phyloP scores from a whole-genome alignment of 2,329 filamentous ascomycete species.

The Neofusicoccum kwambonambiense region DNA sequence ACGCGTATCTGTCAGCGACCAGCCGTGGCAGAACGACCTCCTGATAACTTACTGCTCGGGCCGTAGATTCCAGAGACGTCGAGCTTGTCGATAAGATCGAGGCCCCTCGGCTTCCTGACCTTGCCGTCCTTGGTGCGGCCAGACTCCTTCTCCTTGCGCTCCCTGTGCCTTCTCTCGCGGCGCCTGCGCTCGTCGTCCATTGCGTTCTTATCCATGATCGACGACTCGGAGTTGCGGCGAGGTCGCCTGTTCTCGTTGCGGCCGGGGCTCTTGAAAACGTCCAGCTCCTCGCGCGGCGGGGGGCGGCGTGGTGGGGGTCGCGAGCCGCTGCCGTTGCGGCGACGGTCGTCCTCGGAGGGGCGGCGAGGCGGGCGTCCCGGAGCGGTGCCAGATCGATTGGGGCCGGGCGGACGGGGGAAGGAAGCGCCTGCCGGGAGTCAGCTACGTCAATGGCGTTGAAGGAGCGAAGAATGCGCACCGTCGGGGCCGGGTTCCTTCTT shows the following conservation, averaged over 20 bases:
- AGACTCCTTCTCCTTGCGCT: conserved; percentile 56
- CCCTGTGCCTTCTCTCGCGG: conserved; percentile 37
- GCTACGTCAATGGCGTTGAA: neutral
- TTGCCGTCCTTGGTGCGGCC: conserved; percentile 47
- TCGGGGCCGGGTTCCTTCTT: conserved; percentile 47
- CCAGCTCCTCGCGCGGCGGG: conserved; percentile 29
- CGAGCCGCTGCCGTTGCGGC: conserved; percentile 4
- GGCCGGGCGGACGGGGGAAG: conserved; percentile 32
- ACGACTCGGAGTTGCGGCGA: conserved; percentile 78
- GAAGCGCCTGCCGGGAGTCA: conserved; percentile 25
- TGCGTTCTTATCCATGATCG: conserved; percentile 63
- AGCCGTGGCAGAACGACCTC: conserved; percentile 13
- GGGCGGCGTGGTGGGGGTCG: conserved; percentile 19
- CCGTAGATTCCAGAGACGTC: conserved; percentile 97
- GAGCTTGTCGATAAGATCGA: conserved; percentile 94
- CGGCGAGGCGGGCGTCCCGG: conserved; percentile 37
- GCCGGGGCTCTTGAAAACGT: conserved; percentile 41
- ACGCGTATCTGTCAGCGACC: conserved; percentile 19
- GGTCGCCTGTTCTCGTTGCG: conserved; percentile 50
- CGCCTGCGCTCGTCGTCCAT: conserved; percentile 58
- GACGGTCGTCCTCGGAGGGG: conserved; percentile 31
- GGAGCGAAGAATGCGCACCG: neutral
- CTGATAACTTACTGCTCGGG: conserved; percentile 68
- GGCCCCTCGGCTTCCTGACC: conserved; percentile 45
- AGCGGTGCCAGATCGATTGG: conserved; percentile 47